A percentile compares a stretch with the other conserved stretches of the same genome.
Conservation (phyloP, 2,329 filamentous ascomycete species). For the Zymoseptoria passerinii region DNA sequence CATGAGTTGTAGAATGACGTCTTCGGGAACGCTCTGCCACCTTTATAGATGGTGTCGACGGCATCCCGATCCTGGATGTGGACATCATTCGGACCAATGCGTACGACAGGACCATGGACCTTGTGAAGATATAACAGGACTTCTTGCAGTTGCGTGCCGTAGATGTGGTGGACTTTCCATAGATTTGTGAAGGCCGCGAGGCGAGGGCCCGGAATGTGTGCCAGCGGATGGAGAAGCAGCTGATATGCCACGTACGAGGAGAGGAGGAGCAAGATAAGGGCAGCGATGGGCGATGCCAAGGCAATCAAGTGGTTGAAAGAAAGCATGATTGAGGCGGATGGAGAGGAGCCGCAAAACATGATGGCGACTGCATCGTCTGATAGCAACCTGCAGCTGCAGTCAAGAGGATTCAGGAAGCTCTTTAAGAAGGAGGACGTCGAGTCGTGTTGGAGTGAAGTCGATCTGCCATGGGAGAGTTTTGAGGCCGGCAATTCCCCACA, state of each 20-base stretch:
- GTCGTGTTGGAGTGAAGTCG: not conserved
- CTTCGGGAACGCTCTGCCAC: constrained; percentile 1
- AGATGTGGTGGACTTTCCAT: constrained; percentile 4
- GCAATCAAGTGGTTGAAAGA: not conserved
- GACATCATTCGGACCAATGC: constrained; percentile 8
- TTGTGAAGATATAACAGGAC: constrained; percentile 2
- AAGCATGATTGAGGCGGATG: not conserved
- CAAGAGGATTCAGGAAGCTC: not conserved
- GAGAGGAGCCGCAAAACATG: not conserved
- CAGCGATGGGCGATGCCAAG: not conserved
- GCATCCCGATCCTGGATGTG: not conserved
- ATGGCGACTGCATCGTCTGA: not conserved
- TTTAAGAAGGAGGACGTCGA: not conserved
- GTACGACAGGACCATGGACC: constrained; percentile 10
- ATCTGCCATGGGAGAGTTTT: not conserved
- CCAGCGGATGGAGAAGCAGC: constrained; percentile 25
- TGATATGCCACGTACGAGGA: constrained; percentile 1
- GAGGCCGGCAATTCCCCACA: not conserved
- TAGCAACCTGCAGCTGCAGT: not conserved
- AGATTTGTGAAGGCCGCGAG: constrained; percentile 4
- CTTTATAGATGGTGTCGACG: constrained; percentile 1
- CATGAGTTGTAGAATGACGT: constrained; percentile 1
- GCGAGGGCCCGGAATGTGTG: constrained; percentile 34
- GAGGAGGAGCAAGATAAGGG: not conserved
- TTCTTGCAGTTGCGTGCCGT: not conserved